Conservation (phyloP, 192 early-diverging fungal genomes). For the Coemansia sp. region DNA sequence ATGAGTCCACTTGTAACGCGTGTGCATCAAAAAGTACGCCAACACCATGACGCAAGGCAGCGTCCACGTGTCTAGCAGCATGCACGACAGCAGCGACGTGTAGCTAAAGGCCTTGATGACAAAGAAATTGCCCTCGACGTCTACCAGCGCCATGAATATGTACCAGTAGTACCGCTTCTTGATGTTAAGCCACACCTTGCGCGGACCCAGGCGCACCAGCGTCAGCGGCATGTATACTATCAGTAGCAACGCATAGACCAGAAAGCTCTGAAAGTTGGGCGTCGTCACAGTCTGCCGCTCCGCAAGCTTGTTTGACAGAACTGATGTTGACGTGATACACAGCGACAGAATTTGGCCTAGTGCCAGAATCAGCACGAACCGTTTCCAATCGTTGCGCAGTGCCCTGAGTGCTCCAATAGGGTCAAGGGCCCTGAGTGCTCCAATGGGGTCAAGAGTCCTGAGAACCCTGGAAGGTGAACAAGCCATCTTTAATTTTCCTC, state of each 20-base stretch:
- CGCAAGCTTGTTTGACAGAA: slow-evolving; percentile 64
- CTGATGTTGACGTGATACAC: slow-evolving; percentile 73
- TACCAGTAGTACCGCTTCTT: slow-evolving; percentile 51
- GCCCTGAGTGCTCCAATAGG: not conserved
- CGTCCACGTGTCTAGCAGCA: slow-evolving; percentile 78
- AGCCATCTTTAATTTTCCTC: slow-evolving; percentile 51
- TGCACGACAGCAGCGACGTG: slow-evolving; percentile 72
- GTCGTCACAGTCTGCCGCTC: slow-evolving; percentile 55
- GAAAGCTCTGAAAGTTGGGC: slow-evolving; percentile 72
- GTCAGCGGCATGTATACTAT: slow-evolving; percentile 55
- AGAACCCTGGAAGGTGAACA: not conserved
- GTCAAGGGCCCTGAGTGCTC: not conserved
- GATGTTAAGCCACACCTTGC: slow-evolving; percentile 45
- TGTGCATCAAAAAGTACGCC: slow-evolving; percentile 62
- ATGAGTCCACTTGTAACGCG: slow-evolving; percentile 65
- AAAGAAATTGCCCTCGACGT: slow-evolving; percentile 84
- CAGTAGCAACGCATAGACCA: slow-evolving; percentile 61
- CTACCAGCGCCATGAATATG: slow-evolving; percentile 64
- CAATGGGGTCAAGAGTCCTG: not conserved
- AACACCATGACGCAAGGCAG: slow-evolving; percentile 73
- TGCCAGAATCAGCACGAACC: slow-evolving; percentile 51
- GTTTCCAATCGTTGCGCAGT: slow-evolving; percentile 38
- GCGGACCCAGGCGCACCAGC: slow-evolving; percentile 37
- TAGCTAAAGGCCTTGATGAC: slow-evolving; percentile 75
- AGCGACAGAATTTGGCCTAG: slow-evolving; percentile 70